Percentiles rank a stretch among this genome's conserved stretches.
These are phyloP conservation scores for Endocalyx cinctus DNA, from an alignment of 2,329 filamentous ascomycete species.

Conservation along the genomic window DNA sequence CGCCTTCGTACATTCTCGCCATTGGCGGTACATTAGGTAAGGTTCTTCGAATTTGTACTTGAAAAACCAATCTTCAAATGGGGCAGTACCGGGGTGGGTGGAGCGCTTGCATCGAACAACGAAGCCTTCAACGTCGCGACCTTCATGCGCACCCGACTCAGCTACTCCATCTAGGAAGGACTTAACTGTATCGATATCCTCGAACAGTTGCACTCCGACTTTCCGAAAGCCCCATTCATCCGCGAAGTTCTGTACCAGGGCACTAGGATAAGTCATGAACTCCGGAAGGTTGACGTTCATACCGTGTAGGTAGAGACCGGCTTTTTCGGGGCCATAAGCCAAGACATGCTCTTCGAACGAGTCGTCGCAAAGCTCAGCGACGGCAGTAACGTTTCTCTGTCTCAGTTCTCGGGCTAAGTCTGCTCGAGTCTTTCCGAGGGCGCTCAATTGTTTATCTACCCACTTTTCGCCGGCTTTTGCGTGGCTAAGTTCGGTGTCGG, in stretches of 20 bases:
- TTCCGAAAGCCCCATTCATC: slow-evolving; percentile 92
- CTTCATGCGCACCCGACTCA: slow-evolving; percentile 83
- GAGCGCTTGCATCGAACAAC: slow-evolving; percentile 83
- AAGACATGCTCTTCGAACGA: slow-evolving; percentile 95
- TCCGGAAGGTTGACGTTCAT: slow-evolving; percentile 93
- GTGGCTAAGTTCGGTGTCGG: slow-evolving; percentile 71
- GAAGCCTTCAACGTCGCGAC: slow-evolving; percentile 93
- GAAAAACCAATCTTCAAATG: slow-evolving; percentile 96
- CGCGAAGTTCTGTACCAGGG: slow-evolving; percentile 83
- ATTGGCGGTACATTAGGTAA: slow-evolving; percentile 97
- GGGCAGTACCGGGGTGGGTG: slow-evolving; percentile 40
- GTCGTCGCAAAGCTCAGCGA: slow-evolving; percentile 95
- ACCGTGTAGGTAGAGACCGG: slow-evolving; percentile 91
- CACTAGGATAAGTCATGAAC: slow-evolving; percentile 81
- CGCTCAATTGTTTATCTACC: slow-evolving; percentile 73
- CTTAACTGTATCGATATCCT: slow-evolving; percentile 70
- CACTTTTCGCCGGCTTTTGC: slow-evolving; percentile 77
- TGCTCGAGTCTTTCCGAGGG: slow-evolving; percentile 70
- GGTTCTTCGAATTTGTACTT: slow-evolving; percentile 99
- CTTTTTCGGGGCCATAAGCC: slow-evolving; percentile 74
- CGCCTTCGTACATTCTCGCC: slow-evolving; percentile 93
- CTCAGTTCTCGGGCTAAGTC: slow-evolving; percentile 75
- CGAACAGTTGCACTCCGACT: slow-evolving; percentile 72
- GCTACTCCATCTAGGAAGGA: slow-evolving; percentile 78
- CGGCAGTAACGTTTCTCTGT: slow-evolving; percentile 82